Conservation (phyloP, 805 yeast genomes). For the Kuraishia cidri region DNA sequence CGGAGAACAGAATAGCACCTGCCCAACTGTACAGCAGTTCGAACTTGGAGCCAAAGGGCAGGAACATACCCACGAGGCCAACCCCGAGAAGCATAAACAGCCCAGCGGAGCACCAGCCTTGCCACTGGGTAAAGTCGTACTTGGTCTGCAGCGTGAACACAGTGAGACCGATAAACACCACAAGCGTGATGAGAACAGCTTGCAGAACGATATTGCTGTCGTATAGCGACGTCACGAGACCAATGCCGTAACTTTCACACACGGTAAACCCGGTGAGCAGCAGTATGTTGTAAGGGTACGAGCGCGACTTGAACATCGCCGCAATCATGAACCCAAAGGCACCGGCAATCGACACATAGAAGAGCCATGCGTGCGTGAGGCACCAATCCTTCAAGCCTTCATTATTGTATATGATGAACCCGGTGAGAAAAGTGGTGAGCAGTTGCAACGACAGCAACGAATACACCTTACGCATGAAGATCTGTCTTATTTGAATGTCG, state of each 20-base stretch:
- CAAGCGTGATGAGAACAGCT: conserved; percentile 59
- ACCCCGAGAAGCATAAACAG: conserved; percentile 65
- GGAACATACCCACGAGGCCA: conserved; percentile 62
- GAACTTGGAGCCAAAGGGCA: conserved; percentile 46
- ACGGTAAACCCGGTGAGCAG: conserved; percentile 61
- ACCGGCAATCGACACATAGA: conserved; percentile 46
- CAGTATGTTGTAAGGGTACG: conserved; percentile 59
- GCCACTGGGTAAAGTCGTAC: conserved; percentile 67
- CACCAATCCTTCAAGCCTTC: conserved; percentile 43
- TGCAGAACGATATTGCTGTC: conserved; percentile 59
- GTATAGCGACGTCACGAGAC: conserved; percentile 53
- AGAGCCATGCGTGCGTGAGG: conserved; percentile 47
- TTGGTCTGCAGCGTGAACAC: conserved; percentile 68
- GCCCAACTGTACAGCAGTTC: conserved; percentile 62
- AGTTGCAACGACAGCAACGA: conserved; percentile 60
- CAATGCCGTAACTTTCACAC: conserved; percentile 66
- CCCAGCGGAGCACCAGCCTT: conserved; percentile 42
- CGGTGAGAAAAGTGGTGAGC: conserved; percentile 48
- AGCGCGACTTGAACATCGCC: conserved; percentile 51
- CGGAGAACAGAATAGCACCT: conserved; percentile 68
- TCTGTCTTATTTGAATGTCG: conserved; percentile 64
- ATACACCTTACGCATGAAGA: conserved; percentile 75
- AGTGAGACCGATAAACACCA: conserved; percentile 72
- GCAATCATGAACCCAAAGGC: conserved; percentile 59
- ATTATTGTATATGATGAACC: conserved; percentile 37